These are phyloP conservation scores for Gypsophila paniculata DNA, from an alignment of 179 eudicot genomes.

Conservation along the genomic window DNA sequence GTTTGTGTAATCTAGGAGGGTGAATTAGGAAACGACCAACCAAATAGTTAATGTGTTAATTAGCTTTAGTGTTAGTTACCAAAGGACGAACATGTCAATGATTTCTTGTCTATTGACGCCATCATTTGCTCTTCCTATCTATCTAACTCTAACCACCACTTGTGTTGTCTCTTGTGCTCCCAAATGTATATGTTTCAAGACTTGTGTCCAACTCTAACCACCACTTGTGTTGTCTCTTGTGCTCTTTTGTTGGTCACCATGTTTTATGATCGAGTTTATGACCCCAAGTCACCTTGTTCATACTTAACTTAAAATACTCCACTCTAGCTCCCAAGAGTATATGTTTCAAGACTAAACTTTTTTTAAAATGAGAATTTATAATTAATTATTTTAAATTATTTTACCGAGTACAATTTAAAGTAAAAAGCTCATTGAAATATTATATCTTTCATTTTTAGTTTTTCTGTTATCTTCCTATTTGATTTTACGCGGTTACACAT, in stretches of 20 bases:
- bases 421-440: too few relatives aligned
- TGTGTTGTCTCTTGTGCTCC: too few relatives aligned
- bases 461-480: too few relatives aligned
- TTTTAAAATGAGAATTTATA: too few relatives aligned
- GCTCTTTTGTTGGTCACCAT: not conserved
- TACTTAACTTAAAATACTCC: not conserved
- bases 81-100: slow-evolving; percentile 26
- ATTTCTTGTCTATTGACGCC: slow-evolving; percentile 28
- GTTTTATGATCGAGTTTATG: not conserved
- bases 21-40: slow-evolving; percentile 26
- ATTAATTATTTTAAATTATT: too few relatives aligned
- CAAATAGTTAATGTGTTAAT: slow-evolving; percentile 13
- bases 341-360: not conserved
- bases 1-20: too few relatives aligned
- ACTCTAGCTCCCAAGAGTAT: slow-evolving; percentile 10
- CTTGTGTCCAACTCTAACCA: not conserved
- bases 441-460: too few relatives aligned
- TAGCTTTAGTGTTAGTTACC: slow-evolving; percentile 21
- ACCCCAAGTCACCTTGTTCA: slow-evolving; percentile 3
- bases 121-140: slow-evolving; percentile 16
- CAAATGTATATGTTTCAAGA: too few relatives aligned
- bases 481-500: too few relatives aligned
- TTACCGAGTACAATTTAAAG: too few relatives aligned
- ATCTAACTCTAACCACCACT: too few relatives aligned
- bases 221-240: slow-evolving; percentile 20